phyloP scores from a whole-genome alignment of 2,329 filamentous ascomycete genomes.

The Tolypocladium inflatum region DNA sequence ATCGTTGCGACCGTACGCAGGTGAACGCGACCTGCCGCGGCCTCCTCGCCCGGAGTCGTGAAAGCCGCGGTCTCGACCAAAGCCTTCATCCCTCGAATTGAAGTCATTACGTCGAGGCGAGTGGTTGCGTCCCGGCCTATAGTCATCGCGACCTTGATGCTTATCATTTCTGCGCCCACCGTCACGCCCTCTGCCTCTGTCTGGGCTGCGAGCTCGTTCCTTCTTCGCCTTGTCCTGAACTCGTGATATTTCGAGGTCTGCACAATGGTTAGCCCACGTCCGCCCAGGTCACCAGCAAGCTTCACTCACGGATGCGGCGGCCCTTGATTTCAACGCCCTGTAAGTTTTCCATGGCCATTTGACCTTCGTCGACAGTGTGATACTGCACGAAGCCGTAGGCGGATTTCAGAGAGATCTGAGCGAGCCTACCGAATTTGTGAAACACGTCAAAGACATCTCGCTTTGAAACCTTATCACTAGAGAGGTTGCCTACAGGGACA shows the following conservation, averaged over 20 bases:
- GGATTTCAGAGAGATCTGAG: conserved; percentile 93
- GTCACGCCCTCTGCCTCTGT: conserved; percentile 41
- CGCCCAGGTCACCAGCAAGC: background rate
- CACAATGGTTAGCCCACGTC: conserved; percentile 21
- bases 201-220: conserved; percentile 52
- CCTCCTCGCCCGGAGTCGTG: conserved; percentile 30
- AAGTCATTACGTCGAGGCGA: conserved; percentile 48
- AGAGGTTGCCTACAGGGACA: conserved; percentile 63
- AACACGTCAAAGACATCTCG: conserved; percentile 90
- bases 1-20: conserved; percentile 34
- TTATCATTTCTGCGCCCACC: conserved; percentile 32
- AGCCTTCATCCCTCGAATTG: conserved; percentile 52
- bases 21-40: conserved; percentile 62
- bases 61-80: conserved; percentile 38
- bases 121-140: conserved; percentile 50
- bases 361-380: conserved; percentile 64
- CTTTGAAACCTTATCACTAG: conserved; percentile 87
- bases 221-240: conserved; percentile 66
- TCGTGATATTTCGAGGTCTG: conserved; percentile 80
- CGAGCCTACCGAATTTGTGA: conserved; percentile 72
- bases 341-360: conserved; percentile 63
- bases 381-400: conserved; percentile 97
- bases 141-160: conserved; percentile 50
- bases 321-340: conserved; percentile 77
- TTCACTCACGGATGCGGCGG: conserved; percentile 78